A percentile compares a stretch with the other conserved stretches of the same genome.
These are phyloP conservation scores for Ophiostoma australiae DNA, from an alignment of 2,329 filamentous ascomycete species.

Conservation along the genomic window DNA sequence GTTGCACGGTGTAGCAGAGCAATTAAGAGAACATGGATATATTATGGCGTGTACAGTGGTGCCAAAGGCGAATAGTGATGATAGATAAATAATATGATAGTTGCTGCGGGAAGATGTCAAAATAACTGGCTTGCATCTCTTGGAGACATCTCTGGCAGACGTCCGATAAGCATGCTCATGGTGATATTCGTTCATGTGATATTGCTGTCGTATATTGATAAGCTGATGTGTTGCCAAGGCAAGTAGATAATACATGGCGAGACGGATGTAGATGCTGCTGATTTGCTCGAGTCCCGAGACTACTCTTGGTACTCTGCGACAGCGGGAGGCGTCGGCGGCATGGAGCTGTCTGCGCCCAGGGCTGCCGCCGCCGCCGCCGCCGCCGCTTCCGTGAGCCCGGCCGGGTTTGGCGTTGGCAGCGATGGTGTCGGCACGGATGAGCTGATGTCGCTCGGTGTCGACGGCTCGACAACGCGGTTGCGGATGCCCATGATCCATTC, in stretches of 20 bases:
- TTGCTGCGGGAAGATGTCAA: not conserved
- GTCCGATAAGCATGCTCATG: not conserved
- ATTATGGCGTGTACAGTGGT: not conserved
- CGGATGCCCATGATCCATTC: conserved; percentile 76
- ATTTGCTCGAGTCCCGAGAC: not conserved
- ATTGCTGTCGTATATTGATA: conserved; percentile 1
- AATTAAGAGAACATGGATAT: not conserved
- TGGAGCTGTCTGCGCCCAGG: not conserved
- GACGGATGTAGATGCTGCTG: no score
- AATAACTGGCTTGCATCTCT: not conserved
- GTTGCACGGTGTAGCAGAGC: not conserved
- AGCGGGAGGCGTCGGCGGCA: not conserved
- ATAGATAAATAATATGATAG: not conserved
- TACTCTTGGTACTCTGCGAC: not conserved
- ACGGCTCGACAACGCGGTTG: conserved; percentile 59
- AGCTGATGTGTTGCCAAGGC: not conserved
- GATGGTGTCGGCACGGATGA: conserved; percentile 31
- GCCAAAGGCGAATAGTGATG: not conserved
- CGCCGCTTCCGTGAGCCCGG: conserved; percentile 27
- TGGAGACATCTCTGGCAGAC: no score
- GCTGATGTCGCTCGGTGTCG: conserved; percentile 56
- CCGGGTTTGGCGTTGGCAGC: conserved; percentile 17
- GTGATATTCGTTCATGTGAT: not conserved
- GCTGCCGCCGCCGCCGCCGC: conserved; percentile 10
- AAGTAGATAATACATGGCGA: no score